phyloP scores from a whole-genome alignment of 495 filamentous ascomycete species.

The Penicillium parvum region DNA sequence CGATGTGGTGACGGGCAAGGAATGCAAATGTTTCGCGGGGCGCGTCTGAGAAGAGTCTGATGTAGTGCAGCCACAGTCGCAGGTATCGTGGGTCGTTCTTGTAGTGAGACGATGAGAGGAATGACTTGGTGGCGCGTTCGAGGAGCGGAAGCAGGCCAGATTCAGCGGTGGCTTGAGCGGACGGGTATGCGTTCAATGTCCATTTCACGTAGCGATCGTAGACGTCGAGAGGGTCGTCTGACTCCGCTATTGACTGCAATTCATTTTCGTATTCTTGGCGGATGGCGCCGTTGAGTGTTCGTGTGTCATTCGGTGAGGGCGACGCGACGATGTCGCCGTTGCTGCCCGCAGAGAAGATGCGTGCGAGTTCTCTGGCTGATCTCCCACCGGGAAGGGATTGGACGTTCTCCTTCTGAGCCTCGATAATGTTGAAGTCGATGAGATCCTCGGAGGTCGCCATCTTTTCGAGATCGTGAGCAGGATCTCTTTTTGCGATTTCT shows the following conservation, averaged over 20 bases:
- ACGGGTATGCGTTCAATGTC: conserved; percentile 92
- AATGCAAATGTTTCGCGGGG: conserved; percentile 91
- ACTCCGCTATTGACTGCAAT: conserved; percentile 69
- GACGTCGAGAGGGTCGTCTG: conserved; percentile 91
- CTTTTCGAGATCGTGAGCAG: conserved; percentile 17
- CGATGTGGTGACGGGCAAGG: conserved; percentile 80
- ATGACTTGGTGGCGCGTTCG: conserved; percentile 86
- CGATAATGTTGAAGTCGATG: conserved; percentile 93
- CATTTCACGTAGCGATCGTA: conserved; percentile 97
- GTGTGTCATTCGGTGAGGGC: conserved; percentile 63
- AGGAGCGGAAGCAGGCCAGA: conserved; percentile 85
- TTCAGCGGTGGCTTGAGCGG: conserved; percentile 84
- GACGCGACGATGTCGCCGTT: conserved; percentile 41
- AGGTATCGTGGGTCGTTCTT: conserved; percentile 93
- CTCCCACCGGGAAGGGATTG: conserved; percentile 87
- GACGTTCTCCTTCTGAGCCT: conserved; percentile 95
- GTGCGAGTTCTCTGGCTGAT: conserved; percentile 84
- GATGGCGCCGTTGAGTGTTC: conserved; percentile 70
- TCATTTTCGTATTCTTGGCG: conserved; percentile 85
- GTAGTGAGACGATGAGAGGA: conserved; percentile 79
- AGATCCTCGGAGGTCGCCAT: conserved; percentile 55
- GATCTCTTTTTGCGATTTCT: conserved; percentile 1
- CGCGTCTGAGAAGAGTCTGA: conserved; percentile 84
- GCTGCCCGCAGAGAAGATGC: conserved; percentile 66
- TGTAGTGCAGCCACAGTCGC: conserved; percentile 90